Evolutionary conservation across 768 basidiomycete species (phyloP).

Genomic region (Mycena belliarum): DNA sequence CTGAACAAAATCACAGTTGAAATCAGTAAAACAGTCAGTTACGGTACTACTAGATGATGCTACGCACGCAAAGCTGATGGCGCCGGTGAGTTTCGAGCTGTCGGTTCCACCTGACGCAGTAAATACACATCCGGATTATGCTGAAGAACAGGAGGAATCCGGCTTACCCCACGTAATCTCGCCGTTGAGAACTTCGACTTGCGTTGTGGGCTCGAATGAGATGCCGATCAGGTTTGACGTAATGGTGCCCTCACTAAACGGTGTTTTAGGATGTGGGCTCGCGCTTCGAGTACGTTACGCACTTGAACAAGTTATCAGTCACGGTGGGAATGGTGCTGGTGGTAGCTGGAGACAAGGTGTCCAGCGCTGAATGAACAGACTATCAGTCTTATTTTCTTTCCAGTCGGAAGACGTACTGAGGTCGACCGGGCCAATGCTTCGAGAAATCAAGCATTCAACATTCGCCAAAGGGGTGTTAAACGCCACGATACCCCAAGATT

Average conservation of each 20-base stretch:
- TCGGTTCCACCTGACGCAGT: slow-evolving; percentile 28
- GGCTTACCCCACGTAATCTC: slow-evolving; percentile 21
- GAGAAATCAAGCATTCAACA: not conserved
- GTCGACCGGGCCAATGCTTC: slow-evolving; percentile 50
- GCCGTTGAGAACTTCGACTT: slow-evolving; percentile 13
- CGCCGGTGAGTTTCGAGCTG: slow-evolving; percentile 27
- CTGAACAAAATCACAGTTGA: not conserved
- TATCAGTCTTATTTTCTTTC: not conserved
- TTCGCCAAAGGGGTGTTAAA: too few species aligned
- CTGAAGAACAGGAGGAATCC: not conserved
- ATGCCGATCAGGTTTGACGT: slow-evolving; percentile 33
- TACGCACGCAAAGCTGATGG: slow-evolving; percentile 34
- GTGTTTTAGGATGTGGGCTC: not conserved
- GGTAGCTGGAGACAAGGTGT: slow-evolving; percentile 10
- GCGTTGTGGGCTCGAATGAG: slow-evolving; percentile 41
- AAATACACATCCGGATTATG: not conserved
- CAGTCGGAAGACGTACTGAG: slow-evolving; percentile 27
- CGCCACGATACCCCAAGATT: slow-evolving; percentile 42
- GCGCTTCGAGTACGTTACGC: not conserved
- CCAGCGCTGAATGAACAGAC: not conserved
- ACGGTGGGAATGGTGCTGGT: slow-evolving; percentile 37
- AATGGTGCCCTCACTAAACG: slow-evolving; percentile 31
- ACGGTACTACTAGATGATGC: not conserved
- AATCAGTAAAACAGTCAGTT: not conserved
- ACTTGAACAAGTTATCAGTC: slow-evolving; percentile 36